Evolutionary conservation across 2,329 filamentous ascomycete genomes (phyloP).

Genomic region (Colletotrichum graminicola): DNA sequence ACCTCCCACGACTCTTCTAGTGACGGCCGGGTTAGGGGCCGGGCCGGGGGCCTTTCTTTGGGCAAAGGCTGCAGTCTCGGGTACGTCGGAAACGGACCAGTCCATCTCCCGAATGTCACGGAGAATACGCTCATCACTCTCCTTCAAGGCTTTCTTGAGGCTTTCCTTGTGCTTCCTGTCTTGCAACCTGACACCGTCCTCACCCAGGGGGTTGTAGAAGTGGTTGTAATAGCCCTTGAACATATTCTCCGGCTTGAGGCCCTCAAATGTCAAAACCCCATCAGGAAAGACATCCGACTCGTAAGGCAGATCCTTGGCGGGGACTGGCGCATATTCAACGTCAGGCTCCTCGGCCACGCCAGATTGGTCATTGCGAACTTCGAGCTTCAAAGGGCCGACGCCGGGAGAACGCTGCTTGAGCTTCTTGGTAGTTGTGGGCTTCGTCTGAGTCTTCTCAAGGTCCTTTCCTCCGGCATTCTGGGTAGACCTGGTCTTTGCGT

Average conservation of each 20-base stretch:
- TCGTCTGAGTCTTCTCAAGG: slow-evolving; percentile 72
- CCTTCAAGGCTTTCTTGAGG: slow-evolving; percentile 63
- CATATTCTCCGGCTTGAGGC: slow-evolving; percentile 69
- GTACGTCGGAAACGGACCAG: slow-evolving; percentile 70
- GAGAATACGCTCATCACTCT: slow-evolving; percentile 75
- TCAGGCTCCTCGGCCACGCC: slow-evolving; percentile 73
- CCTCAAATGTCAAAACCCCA: slow-evolving; percentile 67
- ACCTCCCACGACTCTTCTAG: slow-evolving; percentile 44
- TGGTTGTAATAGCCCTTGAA: slow-evolving; percentile 72
- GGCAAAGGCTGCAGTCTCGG: slow-evolving; percentile 57
- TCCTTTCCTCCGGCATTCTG: slow-evolving; percentile 76
- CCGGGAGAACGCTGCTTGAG: slow-evolving; percentile 68
- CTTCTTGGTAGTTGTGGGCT: slow-evolving; percentile 70
- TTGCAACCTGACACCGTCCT: slow-evolving; percentile 72
- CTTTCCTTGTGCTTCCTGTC: slow-evolving; percentile 71
- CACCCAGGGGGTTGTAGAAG: slow-evolving; percentile 73
- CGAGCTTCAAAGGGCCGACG: slow-evolving; percentile 69
- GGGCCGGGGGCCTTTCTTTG: slow-evolving; percentile 49
- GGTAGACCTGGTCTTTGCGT: slow-evolving; percentile 81
- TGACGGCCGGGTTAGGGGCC: slow-evolving; percentile 41
- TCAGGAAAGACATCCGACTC: slow-evolving; percentile 76
- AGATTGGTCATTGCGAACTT: slow-evolving; percentile 68
- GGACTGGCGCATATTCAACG: slow-evolving; percentile 90
- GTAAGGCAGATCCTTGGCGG: slow-evolving; percentile 73
- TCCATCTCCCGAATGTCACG: slow-evolving; percentile 73